Evolutionary conservation across 352 stramenopile genomes (phyloP), one percentile per base, ranked within the genome.

Genomic region (Halophytophthora polymorphica): DNA sequence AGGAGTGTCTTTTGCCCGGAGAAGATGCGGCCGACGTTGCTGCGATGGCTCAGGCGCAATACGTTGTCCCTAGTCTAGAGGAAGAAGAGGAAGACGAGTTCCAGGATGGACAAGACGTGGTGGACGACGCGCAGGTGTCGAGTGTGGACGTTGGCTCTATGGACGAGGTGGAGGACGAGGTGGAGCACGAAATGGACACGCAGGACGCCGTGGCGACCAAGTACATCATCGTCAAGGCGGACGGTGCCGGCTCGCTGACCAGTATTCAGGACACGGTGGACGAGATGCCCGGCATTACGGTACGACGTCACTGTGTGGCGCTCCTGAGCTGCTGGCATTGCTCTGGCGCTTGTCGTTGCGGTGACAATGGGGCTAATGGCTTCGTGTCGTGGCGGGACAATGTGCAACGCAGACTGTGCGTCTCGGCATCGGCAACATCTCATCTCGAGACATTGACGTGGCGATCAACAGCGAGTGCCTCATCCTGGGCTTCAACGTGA

Each of bases 241-340:
- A 94, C 41, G 69, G 67, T 2, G 82, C 80, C 11, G 82, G 79
- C 6, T 90, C 84, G n/a, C 71, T 92, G 37, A 83, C 76, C 18
- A 94, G 75, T 31, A 90, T 94, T 40, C 77, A 90, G 48, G 83
- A 94, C 45, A 91, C 79, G 23, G 81, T 94, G 15, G 81, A 92
- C 50, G 71, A 82, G 53, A 88, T 77, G 77, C 41, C 53, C 2
- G 76, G 72, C 18, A 83, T 80, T 45, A 71, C 72, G 61, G 73
- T 84, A 65, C 40, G 56, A 31, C 28, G 3, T 31, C 12, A 46
- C 45, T 33, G 15, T 49, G 5, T 36, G n/a, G n/a, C n/a, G n/a
- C n/a, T n/a, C 15, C 12, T n/a, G 39, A 22, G 28, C 5, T 59
- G 33, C 12, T 52, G 2, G 28, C 35, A 40, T 6, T 18, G n/a